Percentiles rank a stretch among this genome's conserved stretches.
phyloP scores from a whole-genome alignment of 352 stramenopile species.

The Phytophthora brassicae region DNA sequence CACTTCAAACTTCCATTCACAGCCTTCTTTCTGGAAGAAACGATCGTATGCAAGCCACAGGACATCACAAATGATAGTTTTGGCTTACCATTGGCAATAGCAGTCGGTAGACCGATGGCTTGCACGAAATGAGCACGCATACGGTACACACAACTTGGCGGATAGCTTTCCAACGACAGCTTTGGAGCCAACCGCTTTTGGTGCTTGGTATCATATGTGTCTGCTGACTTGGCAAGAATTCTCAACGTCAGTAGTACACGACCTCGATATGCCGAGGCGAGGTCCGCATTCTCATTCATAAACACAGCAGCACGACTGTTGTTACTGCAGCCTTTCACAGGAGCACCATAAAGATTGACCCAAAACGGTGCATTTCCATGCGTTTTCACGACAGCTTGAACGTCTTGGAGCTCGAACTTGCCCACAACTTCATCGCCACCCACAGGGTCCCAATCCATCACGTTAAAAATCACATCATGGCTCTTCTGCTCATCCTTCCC shows the following conservation, averaged over 20 bases:
- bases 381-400: conserved; percentile 33
- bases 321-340: conserved; percentile 52
- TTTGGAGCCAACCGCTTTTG: conserved; percentile 67
- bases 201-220: conserved; percentile 66
- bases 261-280: conserved; percentile 79
- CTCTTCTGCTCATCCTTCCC: conserved; percentile 21
- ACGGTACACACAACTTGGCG: conserved; percentile 55
- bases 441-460: conserved; percentile 76
- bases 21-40: conserved; percentile 52
- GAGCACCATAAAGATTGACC: conserved; percentile 75
- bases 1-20: conserved; percentile 73
- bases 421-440: conserved; percentile 66
- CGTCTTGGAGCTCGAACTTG: conserved; percentile 45
- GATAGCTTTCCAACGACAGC: conserved; percentile 49
- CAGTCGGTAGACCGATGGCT: conserved; percentile 52
- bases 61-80: conserved; percentile 57
- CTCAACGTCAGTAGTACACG: conserved; percentile 68
- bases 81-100: conserved; percentile 24
- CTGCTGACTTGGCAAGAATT: conserved; percentile 52
- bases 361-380: conserved; percentile 53
- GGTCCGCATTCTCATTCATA: conserved; percentile 64
- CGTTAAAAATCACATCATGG: conserved; percentile 40
- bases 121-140: conserved; percentile 71
- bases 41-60: conserved; percentile 59
- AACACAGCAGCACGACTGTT: conserved; percentile 31